phyloP scores from a whole-genome alignment of 176 grass and related monocot genomes.

The Zoysia japonica region DNA sequence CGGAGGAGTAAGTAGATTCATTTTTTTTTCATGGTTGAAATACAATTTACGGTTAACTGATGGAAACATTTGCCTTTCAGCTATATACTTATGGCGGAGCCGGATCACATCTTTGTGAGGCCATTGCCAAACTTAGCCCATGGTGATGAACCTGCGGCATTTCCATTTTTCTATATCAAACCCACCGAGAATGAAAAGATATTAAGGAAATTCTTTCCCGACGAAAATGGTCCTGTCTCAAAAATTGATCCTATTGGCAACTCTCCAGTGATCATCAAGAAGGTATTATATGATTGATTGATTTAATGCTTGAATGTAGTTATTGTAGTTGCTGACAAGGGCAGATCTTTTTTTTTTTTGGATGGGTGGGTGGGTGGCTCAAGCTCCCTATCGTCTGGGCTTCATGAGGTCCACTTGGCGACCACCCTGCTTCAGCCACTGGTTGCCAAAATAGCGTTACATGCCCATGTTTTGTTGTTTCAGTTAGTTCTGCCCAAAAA shows the following conservation, averaged over 20 bases:
- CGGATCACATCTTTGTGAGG: conserved; percentile 95
- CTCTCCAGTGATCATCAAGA: conserved; percentile 95
- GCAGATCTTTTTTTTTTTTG: too few species aligned
- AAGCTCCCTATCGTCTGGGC: too few species aligned
- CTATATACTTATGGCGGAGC: conserved; percentile 97
- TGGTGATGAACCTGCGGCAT: conserved; percentile 69
- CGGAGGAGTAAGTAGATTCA: conserved; percentile 71
- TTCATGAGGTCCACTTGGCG: too few species aligned
- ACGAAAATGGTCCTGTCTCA: conserved; percentile 81
- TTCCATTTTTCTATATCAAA: conserved; percentile 93
- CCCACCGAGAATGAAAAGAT: conserved; percentile 85
- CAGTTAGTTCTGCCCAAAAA: neutral
- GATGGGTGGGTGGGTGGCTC: too few species aligned
- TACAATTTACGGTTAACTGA: conserved; percentile 9
- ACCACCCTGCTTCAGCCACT: too few species aligned
- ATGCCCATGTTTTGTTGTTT: conserved; percentile 1
- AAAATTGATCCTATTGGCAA: conserved; percentile 95
- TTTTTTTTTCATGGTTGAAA: neutral
- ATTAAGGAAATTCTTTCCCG: conserved; percentile 87
- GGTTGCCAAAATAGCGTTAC: conserved; percentile 8
- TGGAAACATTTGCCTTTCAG: conserved; percentile 61
- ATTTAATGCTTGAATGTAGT: neutral
- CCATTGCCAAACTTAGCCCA: conserved; percentile 89
- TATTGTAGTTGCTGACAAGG: neutral
- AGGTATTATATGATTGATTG: conserved; percentile 53